Base-by-base conservation (phyloP, 352 stramenopile species). In the Phytophthora niederhauseri region DNA sequence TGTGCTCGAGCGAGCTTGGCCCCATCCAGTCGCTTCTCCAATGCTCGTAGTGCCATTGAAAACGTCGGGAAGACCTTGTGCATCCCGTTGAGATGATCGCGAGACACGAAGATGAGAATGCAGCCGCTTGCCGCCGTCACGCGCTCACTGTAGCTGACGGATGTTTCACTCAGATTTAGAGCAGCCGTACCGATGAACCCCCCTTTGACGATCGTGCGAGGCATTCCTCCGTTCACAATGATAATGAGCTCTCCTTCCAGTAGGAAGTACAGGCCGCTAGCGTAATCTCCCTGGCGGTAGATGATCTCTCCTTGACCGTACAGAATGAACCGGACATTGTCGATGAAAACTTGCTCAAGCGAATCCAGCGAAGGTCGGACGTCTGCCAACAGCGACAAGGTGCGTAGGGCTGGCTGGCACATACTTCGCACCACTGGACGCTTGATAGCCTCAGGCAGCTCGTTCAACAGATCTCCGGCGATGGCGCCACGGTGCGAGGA, bases 281-380 rank as follows among this genome's bases (percentile, higher is more conserved):
- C 81, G 45, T 89, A 89, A 52, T 92, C 82, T 6, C 80, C 77
- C 55, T 87, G 73, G 4, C 75, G 70, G 57, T 85, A 91, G 11
- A 91, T 82, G n/a, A 84, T 78, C 61, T 91, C 82, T 0, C 82
- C 81, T 41, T 91, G 83, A 0, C 83, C 79, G 41, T 85, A 89
- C 4, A 91, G 62, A 56, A 89, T 84, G 28, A 89, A 86, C 6
- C 71, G 49, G 4, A 77, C 55, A 31, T 82, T 85, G 52, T 87
- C 81, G 4, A 89, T 66, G 28, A 89, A 87, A 3, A 83, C 68
- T 6, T 73, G 57, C 48, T 89, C 74, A 3, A 86, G 50, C 0
- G 70, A 56, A 31, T 76, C 54, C 15, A 89, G 56, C 4, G 77
- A 78, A 7, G 71, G 24, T 4, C 74, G 73, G 31, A 89, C 81